Evolutionary conservation across 1,284 basidiomycete species (phyloP).

Genomic region (Afroboletus lepidellus): DNA sequence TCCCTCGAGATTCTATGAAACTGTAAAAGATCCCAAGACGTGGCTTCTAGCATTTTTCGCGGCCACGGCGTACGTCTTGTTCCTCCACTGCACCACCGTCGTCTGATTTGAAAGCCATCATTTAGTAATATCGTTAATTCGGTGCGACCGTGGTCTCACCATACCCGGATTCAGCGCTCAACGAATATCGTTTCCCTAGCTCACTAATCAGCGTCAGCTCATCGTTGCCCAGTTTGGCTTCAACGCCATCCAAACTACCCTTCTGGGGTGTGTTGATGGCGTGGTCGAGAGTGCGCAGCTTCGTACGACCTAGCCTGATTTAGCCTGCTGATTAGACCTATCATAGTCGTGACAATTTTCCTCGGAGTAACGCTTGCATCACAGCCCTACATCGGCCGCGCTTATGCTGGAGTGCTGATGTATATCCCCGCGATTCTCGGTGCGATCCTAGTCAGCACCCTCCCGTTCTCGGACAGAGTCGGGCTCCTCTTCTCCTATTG

Average conservation of each 20-base stretch:
- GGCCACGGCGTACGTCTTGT: constrained; percentile 44
- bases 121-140: constrained; percentile 56
- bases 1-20: constrained; percentile 60
- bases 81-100: constrained; percentile 1
- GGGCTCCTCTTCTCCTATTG: constrained; percentile 73
- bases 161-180: constrained; percentile 1
- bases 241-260: constrained; percentile 65
- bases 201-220: constrained; percentile 74
- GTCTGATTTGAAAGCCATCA: constrained; percentile 10
- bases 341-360: constrained; percentile 58
- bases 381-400: constrained; percentile 50
- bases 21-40: constrained; percentile 69
- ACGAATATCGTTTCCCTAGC: constrained; percentile 34
- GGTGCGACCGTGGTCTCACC: constrained; percentile 32
- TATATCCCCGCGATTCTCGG: constrained; percentile 72
- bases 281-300: constrained; percentile 53
- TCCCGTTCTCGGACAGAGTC: constrained; percentile 66
- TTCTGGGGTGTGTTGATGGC: constrained; percentile 76
- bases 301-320: background rate
- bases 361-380: constrained; percentile 58
- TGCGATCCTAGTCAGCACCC: constrained; percentile 61
- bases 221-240: constrained; percentile 78
- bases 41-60: constrained; percentile 71
- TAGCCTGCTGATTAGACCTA: constrained; percentile 5
- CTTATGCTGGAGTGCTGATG: constrained; percentile 59